These are phyloP conservation scores for Cucurbita pepo DNA, from an alignment of 306 rosid genomes.

Conservation along the genomic window DNA sequence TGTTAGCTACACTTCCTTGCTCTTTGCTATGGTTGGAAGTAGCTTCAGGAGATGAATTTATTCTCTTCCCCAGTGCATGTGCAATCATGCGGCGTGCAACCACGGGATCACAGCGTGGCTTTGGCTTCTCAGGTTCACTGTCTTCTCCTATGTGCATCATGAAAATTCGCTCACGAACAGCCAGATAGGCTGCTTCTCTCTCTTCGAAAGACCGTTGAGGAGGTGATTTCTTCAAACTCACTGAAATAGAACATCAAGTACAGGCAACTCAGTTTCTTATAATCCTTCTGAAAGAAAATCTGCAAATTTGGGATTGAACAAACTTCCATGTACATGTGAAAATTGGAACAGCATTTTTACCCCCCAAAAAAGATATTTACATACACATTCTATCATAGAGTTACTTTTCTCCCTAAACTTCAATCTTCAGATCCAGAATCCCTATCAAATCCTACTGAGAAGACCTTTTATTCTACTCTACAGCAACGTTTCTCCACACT, in stretches of 20 bases:
- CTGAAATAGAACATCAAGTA: conserved; percentile 24
- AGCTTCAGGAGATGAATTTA: conserved; percentile 28
- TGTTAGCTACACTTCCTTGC: conserved; percentile 17
- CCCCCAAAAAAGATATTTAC: background rate
- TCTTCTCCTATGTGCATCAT: conserved; percentile 35
- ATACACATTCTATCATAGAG: background rate
- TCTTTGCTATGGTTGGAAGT: conserved; percentile 12
- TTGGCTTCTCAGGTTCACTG: conserved; percentile 39
- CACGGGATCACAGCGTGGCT: conserved; percentile 59
- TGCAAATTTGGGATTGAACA: background rate
- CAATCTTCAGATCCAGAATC: background rate
- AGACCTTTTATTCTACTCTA: background rate
- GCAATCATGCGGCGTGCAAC: conserved; percentile 98
- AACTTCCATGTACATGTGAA: background rate
- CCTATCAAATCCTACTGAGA: background rate
- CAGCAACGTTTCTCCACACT: background rate
- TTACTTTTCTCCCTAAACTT: background rate
- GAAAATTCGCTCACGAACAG: conserved; percentile 83
- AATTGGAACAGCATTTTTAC: background rate
- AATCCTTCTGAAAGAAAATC: background rate
- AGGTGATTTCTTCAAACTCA: conserved; percentile 16
- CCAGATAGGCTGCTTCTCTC: conserved; percentile 71
- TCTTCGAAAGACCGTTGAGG: conserved; percentile 60
- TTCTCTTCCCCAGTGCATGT: conserved; percentile 83
- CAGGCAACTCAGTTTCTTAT: background rate